A percentile compares a stretch with the other conserved stretches of the same genome.
Evolutionary conservation across 2,329 filamentous ascomycete species (phyloP).

Genomic region (Coniochaeta prunicola): DNA sequence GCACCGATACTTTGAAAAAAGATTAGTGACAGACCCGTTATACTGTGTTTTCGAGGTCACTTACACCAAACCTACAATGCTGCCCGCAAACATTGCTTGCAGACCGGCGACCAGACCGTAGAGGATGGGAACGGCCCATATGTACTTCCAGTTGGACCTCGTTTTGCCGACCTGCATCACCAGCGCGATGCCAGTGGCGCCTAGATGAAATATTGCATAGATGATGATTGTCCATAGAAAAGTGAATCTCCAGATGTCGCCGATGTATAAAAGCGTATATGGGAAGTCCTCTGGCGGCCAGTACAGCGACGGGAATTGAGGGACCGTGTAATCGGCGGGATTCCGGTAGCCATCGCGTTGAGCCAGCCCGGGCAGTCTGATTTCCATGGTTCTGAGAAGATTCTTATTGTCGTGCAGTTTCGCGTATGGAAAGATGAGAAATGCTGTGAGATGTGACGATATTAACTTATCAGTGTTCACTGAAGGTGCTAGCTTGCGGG

Average conservation of each 20-base stretch:
- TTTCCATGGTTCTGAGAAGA: neutral
- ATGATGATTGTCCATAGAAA: conserved; percentile 79
- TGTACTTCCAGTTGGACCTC: conserved; percentile 46
- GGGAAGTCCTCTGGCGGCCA: conserved; percentile 51
- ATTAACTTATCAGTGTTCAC: neutral
- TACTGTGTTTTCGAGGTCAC: conserved; percentile 22
- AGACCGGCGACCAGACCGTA: conserved; percentile 66
- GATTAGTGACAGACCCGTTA: conserved; percentile 9
- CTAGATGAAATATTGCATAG: conserved; percentile 67
- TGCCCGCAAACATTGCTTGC: conserved; percentile 74
- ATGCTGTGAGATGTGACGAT: neutral
- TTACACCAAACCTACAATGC: conserved; percentile 72
- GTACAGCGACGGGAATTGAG: conserved; percentile 75
- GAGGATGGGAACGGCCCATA: conserved; percentile 66
- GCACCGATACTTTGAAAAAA: conserved; percentile 57
- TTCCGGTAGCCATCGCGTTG: conserved; percentile 19
- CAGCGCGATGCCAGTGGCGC: conserved; percentile 64
- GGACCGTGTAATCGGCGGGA: conserved; percentile 55
- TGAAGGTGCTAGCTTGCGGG: neutral
- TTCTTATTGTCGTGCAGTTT: neutral
- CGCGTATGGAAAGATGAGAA: neutral
- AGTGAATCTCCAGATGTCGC: conserved; percentile 83
- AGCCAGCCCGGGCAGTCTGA: neutral
- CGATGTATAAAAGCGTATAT: conserved; percentile 62
- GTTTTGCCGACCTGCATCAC: conserved; percentile 58